Evolutionary conservation across 345 rosid species (phyloP).

Genomic region (Eutrema yunnanense): DNA sequence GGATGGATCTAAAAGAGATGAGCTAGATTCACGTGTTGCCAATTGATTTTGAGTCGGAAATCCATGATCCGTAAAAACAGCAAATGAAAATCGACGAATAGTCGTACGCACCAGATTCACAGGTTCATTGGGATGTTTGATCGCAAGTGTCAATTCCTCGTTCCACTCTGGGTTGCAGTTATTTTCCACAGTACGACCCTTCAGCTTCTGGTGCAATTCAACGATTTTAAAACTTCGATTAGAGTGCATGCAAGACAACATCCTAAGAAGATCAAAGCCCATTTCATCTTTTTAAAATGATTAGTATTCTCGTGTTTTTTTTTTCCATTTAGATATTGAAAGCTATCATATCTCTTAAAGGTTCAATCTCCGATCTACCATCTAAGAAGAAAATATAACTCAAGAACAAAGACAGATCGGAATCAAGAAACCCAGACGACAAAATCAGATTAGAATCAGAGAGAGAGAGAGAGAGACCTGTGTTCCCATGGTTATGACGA

Average conservation of each 20-base stretch:
- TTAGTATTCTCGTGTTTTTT: not conserved
- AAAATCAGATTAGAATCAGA: not conserved
- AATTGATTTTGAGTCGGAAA: not conserved
- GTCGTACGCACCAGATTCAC: slow-evolving; percentile 46
- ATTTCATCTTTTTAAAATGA: not conserved
- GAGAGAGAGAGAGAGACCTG: slow-evolving; percentile 34
- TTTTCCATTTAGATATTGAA: not conserved
- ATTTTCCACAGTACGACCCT: slow-evolving; percentile 53
- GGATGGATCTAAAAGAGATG: not conserved
- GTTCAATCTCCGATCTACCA: not conserved
- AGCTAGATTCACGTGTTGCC: not conserved
- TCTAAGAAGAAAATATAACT: not conserved
- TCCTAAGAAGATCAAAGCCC: not conserved
- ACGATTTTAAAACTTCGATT: not conserved
- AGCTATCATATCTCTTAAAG: not conserved
- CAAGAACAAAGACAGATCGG: slow-evolving; percentile 3
- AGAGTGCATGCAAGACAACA: not conserved
- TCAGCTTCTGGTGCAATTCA: slow-evolving; percentile 47
- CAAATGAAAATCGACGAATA: not conserved
- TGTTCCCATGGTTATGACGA: slow-evolving; percentile 35
- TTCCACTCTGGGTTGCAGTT: slow-evolving; percentile 86
- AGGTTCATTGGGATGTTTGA: slow-evolving; percentile 37
- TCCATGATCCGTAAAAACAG: not conserved
- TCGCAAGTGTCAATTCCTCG: slow-evolving; percentile 64
- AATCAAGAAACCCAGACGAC: not conserved